Evolutionary conservation across 768 basidiomycete genomes (phyloP), one percentile per base, ranked within the genome.

Genomic region (Suillus decipiens): DNA sequence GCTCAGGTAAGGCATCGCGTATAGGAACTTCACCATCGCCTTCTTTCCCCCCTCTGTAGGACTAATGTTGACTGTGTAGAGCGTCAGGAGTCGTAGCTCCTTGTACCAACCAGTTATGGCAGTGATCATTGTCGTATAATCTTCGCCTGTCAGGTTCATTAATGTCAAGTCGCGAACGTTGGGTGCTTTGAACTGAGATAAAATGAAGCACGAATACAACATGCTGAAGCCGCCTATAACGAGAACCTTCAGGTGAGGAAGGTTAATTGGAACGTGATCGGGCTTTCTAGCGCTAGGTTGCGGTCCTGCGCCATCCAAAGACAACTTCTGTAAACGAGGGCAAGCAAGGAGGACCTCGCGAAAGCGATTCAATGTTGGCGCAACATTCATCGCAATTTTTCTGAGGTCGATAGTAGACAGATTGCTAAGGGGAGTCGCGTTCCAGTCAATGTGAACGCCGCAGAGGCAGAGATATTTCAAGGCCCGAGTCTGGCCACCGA

Each of bases 381-480:
- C 81, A 17, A 81, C 74, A 5, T 84, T 75, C 22, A 85, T 73
- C 19, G 87, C 79, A 61, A 90, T 79, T 33, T 85, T 82, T 43
- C 89, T 83, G 59, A 92, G 75, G 66, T 90, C 89, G 61, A 92
- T 78, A 11, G 82, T 82, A 28, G 81, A 81, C n/a, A 92, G 82
- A 66, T 89, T 84, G 37, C 71, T 67, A 10, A 88, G 34, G 59
- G 72, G 60, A 9, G 86, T 79, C 19, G 71, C 72, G 15, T 75
- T 67, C 85, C 89, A 91, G 72, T 90, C 81, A 63, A 90, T 75
- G 64, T 86, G 79, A 34, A 91, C 74, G 3, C 87, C 88, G 61
- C 85, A 83, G 36, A 89, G 69, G 42, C 82, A 79, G 47, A 90
- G 67, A 67, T 84, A 80, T 34, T 75, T 73, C 11, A 92, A 75